Conservation (phyloP, 1,284 basidiomycete species). For the Leccinum fallax region DNA sequence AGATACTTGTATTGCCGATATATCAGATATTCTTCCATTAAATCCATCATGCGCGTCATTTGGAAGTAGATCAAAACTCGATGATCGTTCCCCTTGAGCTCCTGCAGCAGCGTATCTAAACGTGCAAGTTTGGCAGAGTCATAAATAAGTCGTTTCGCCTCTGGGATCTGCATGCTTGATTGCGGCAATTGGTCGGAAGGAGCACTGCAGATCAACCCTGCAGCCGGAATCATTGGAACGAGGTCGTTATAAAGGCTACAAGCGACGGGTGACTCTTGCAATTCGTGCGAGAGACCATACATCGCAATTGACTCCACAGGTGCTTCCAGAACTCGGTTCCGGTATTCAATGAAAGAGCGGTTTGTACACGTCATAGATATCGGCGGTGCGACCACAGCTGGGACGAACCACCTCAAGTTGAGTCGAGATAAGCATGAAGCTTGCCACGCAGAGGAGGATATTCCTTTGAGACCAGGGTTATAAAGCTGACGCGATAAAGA, state of each 20-base stretch:
- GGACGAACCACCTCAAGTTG: constrained; percentile 80
- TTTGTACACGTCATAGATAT: constrained; percentile 77
- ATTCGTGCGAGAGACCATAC: constrained; percentile 81
- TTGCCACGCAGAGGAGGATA: constrained; percentile 67
- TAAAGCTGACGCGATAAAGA: constrained; percentile 43
- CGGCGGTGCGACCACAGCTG: constrained; percentile 83
- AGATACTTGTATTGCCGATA: constrained; percentile 98
- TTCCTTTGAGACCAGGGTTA: constrained; percentile 56
- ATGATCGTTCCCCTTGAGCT: constrained; percentile 93
- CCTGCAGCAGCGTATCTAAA: constrained; percentile 86
- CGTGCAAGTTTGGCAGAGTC: constrained; percentile 97
- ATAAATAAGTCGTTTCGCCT: constrained; percentile 93
- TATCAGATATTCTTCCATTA: constrained; percentile 99
- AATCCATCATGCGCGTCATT: constrained; percentile 99
- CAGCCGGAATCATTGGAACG: constrained; percentile 65
- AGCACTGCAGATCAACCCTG: constrained; percentile 74
- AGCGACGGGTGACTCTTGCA: constrained; percentile 64
- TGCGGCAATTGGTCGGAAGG: constrained; percentile 78
- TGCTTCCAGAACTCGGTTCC: constrained; percentile 62
- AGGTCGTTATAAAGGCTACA: constrained; percentile 52
- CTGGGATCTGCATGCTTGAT: constrained; percentile 91
- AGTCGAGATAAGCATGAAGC: constrained; percentile 81
- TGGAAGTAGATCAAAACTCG: constrained; percentile 98
- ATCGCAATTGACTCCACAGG: constrained; percentile 76
- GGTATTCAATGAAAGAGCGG: constrained; percentile 78